Evolutionary conservation across 495 filamentous ascomycete genomes (phyloP).

Genomic region (Penicillium lividum): DNA sequence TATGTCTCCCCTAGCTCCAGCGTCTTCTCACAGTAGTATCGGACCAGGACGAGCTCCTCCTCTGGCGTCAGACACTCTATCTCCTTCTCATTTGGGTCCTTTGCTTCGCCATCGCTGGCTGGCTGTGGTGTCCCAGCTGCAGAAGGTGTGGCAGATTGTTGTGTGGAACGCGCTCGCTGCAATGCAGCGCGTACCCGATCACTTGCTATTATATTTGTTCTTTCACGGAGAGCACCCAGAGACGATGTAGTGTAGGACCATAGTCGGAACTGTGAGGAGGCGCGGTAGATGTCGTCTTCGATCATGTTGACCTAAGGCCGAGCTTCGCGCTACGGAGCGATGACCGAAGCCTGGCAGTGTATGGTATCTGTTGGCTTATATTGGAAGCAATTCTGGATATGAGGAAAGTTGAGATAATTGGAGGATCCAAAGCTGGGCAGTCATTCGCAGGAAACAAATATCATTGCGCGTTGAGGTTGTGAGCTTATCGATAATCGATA

Average conservation of each 20-base stretch:
- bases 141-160: conserved; percentile 40
- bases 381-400: neutral
- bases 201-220: conserved; percentile 73
- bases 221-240: conserved; percentile 66
- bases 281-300: conserved; percentile 90
- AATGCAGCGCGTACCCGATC: conserved; percentile 69
- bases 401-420: neutral
- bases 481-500: neutral
- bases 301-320: conserved; percentile 43
- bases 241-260: conserved; percentile 89
- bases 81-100: conserved; percentile 42
- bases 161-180: conserved; percentile 45
- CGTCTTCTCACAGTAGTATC: conserved; percentile 73
- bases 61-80: conserved; percentile 74
- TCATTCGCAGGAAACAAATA: neutral
- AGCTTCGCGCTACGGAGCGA: neutral
- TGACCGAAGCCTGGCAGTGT: neutral
- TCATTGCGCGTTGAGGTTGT: neutral
- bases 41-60: conserved; percentile 81
- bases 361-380: neutral
- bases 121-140: conserved; percentile 40
- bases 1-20: conserved; percentile 74
- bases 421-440: neutral
- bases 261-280: conserved; percentile 82
- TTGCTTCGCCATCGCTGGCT: conserved; percentile 35